Conservation (phyloP, 2,329 filamentous ascomycete genomes). For the Diaporthe sp. region DNA sequence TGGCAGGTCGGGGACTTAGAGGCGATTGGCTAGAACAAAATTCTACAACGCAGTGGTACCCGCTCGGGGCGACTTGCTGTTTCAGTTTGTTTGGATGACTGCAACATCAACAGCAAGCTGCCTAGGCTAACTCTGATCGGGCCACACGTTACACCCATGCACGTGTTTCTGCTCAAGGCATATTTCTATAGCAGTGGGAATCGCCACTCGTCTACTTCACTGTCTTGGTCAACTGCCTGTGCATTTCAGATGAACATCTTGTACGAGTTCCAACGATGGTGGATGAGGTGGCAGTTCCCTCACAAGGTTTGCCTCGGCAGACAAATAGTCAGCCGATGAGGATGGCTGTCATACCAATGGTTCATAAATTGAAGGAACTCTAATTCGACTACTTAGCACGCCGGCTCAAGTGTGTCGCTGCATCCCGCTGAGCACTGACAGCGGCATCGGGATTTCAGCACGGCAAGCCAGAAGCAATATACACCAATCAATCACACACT, state of each 20-base stretch:
- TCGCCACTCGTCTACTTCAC: background rate
- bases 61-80: conserved; percentile 4
- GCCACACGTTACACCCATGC: background rate
- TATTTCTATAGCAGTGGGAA: background rate
- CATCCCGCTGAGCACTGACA: background rate
- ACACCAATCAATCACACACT: background rate
- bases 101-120: background rate
- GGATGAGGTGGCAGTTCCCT: background rate
- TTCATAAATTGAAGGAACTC: background rate
- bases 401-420: no score
- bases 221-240: background rate
- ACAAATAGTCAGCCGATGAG: background rate
- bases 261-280: background rate
- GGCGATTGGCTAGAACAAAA: background rate
- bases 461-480: background rate
- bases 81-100: conserved; percentile 22
- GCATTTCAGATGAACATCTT: conserved; percentile 10
- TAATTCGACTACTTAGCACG: no score
- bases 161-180: background rate
- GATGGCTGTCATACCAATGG: background rate
- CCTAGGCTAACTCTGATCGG: background rate
- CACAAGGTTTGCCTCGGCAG: background rate
- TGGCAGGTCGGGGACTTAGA: background rate
- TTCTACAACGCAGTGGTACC: background rate
- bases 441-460: background rate